A percentile compares a stretch with the other conserved stretches of the same genome.
Evolutionary conservation across 2,329 filamentous ascomycete genomes (phyloP).

Genomic region (Didymella exigua): DNA sequence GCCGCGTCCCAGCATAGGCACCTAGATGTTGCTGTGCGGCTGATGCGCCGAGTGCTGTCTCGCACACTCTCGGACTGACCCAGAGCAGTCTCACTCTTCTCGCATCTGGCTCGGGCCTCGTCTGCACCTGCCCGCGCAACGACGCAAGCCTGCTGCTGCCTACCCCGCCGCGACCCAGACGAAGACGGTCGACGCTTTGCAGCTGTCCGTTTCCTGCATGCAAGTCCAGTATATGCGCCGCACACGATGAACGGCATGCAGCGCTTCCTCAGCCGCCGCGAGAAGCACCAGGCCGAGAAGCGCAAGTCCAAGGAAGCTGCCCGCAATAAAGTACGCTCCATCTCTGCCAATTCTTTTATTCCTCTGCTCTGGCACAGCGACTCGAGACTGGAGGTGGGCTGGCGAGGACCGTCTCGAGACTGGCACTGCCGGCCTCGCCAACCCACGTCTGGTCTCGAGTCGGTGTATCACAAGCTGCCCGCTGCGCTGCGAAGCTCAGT

Average conservation of each 20-base stretch:
- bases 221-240: constrained; percentile 14
- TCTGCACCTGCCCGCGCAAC: constrained; percentile 18
- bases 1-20: too few species aligned
- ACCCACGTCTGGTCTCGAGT: constrained; percentile 12
- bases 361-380: constrained; percentile 21
- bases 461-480: constrained; percentile 34
- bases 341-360: constrained; percentile 23
- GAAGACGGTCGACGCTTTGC: constrained; percentile 7
- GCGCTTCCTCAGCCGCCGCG: constrained; percentile 73
- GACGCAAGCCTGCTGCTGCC: constrained; percentile 20
- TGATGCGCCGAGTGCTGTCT: not conserved
- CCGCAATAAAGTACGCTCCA: constrained; percentile 42
- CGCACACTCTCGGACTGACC: not conserved
- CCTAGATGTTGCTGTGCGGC: not conserved
- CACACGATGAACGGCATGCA: constrained; percentile 58
- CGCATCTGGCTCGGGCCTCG: constrained; percentile 11
- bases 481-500: constrained; percentile 22
- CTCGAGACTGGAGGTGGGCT: constrained; percentile 25
- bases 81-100: constrained; percentile 1
- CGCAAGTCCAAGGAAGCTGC: constrained; percentile 39
- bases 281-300: constrained; percentile 56
- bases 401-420: constrained; percentile 16
- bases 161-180: constrained; percentile 21
- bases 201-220: constrained; percentile 26
- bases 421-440: not conserved